phyloP scores from a whole-genome alignment of 2,329 filamentous ascomycete species.

The Tolypocladium endophyticum region DNA sequence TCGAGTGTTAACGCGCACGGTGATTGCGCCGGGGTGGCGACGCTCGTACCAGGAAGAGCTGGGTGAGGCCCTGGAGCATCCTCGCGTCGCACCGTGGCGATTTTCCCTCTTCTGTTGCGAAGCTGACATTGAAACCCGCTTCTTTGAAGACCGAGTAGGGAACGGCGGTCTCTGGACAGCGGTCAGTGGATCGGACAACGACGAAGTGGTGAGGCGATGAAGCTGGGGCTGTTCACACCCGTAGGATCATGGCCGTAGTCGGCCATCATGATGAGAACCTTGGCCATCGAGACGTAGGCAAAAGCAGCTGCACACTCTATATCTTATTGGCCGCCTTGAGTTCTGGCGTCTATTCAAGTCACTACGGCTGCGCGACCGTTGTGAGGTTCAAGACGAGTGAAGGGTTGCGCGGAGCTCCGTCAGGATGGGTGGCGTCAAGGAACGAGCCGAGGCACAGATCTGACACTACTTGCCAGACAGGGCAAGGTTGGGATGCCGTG shows the following conservation, averaged over 20 bases:
- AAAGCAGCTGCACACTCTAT: not conserved
- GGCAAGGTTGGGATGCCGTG: not conserved
- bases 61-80: conserved; percentile 37
- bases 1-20: not conserved
- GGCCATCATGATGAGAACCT: conserved; percentile 38
- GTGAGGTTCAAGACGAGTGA: not conserved
- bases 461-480: not conserved
- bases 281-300: conserved; percentile 11
- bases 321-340: too few species aligned
- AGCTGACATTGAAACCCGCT: conserved; percentile 34
- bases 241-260: conserved; percentile 47
- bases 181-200: not conserved
- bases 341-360: not conserved
- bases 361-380: not conserved
- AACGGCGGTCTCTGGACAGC: conserved; percentile 33
- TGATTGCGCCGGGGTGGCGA: not conserved
- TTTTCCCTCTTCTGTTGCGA: conserved; percentile 39
- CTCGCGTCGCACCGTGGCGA: conserved; percentile 35
- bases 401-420: not conserved
- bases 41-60: conserved; percentile 32
- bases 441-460: not conserved
- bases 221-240: conserved; percentile 18
- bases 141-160: conserved; percentile 36
- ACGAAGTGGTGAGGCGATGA: not conserved
- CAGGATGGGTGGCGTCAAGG: not conserved